Evolutionary conservation across 2,329 filamentous ascomycete genomes (phyloP), one percentile per base, ranked within the genome.

Genomic region (Ascochyta clinopodiicola): DNA sequence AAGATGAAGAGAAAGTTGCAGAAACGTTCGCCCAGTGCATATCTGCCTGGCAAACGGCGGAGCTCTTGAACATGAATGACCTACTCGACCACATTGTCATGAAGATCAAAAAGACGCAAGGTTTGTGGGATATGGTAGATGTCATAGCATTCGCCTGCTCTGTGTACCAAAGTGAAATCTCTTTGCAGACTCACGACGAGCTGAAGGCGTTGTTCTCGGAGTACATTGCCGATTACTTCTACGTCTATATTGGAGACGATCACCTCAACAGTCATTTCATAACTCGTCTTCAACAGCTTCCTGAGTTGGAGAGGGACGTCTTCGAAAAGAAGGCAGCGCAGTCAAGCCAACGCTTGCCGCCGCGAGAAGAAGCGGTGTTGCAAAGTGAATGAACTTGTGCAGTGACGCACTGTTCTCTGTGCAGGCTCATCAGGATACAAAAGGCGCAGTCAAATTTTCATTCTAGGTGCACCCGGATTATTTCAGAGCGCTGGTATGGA

Each of bases 21-120:
- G 54, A 57, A 6, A 52, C 57, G 0, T 56, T 72, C 13, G 54
- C 50, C 0, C 56, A 71, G 22, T 71, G 68, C 31, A 50, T 57
- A 0, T 47, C 57, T 0, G 66, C 70, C 1, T 74, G 71, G 70
- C 36, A 44, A 0, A 47, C 62, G 1, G 71, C 62, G 0, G 59
- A 67, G 12, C 47, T 44, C 1, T 49, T 74, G 0, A 57, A 51
- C 6, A 66, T 72, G 61, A 47, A 57, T 1, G 69, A 75, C 22
- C 44, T 75, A 3, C 51, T 72, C 2, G 65, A 71, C 0, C 59
- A 64, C 19, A 62, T 73, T 6, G 51, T 63, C 1, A 27, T 56
- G 0, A 75, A 74, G 34, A 29, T 74, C 3, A 35, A 57, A 3
- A 19, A 7, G 3, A 27, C 56, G 5, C 31, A 35, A 5, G 48